Percentiles rank a stretch among this genome's conserved stretches.
Conservation (phyloP, 1,139 yeast species). For the Zygosaccharomyces sapae region DNA sequence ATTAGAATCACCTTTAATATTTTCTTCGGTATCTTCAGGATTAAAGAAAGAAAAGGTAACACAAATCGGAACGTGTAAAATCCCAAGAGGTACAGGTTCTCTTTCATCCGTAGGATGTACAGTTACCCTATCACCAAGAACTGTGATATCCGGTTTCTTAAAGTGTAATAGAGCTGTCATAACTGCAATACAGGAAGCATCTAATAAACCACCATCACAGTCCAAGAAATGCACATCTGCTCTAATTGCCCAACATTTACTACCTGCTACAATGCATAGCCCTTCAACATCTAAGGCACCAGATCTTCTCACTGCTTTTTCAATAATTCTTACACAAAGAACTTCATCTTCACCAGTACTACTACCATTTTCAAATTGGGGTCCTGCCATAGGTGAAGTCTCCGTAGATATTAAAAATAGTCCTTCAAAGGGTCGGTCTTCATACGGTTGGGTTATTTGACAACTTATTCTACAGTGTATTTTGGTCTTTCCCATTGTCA, state of each 20-base stretch:
- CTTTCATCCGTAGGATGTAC: slow-evolving; percentile 72
- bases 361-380: slow-evolving; percentile 70
- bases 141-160: slow-evolving; percentile 76
- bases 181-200: slow-evolving; percentile 86
- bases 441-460: slow-evolving; percentile 75
- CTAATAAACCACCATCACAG: slow-evolving; percentile 89
- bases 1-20: slow-evolving; percentile 59
- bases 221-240: slow-evolving; percentile 87
- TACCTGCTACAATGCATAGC: slow-evolving; percentile 85
- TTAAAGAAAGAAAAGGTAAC: slow-evolving; percentile 85
- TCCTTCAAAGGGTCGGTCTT: slow-evolving; percentile 94
- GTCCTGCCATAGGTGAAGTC: slow-evolving; percentile 83
- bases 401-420: slow-evolving; percentile 79
- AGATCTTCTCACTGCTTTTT: slow-evolving; percentile 85
- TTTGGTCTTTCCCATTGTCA: slow-evolving; percentile 67
- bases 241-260: slow-evolving; percentile 82
- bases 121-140: slow-evolving; percentile 64
- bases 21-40: slow-evolving; percentile 58
- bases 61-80: slow-evolving; percentile 86
- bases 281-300: slow-evolving; percentile 88
- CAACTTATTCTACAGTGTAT: slow-evolving; percentile 78
- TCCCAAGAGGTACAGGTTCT: slow-evolving; percentile 80
- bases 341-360: slow-evolving; percentile 71
- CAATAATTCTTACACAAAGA: slow-evolving; percentile 73
- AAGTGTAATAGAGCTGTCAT: slow-evolving; percentile 82